Base-by-base conservation (phyloP, 257 asterid genomes). In the Agastache rugosa region DNA sequence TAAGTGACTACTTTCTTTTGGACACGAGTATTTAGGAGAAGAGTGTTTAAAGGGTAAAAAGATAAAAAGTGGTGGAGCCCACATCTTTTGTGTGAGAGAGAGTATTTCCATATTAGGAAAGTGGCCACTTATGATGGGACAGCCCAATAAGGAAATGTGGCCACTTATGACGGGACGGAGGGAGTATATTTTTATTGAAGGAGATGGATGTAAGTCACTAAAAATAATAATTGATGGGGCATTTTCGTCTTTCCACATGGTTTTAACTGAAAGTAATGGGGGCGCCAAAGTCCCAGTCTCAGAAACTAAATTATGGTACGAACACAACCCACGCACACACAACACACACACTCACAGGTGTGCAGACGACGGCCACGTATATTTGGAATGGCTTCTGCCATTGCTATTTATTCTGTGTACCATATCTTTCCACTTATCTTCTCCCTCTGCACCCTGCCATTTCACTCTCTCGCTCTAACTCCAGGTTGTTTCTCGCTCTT, bases 361-460 rank as follows among this genome's bases (percentile, higher is more conserved):
- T 66, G 76, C 75, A 48, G 80, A 81, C 53, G 68, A 47, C 71
- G 89, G 84, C 81, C 83, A 80, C 80, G 76, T 79, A 76, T n/a
- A n/a, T n/a, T n/a, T n/a, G n/a, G n/a, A n/a, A 55, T 44, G 11
- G 1, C 56, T 22, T 5, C 74, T 82, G 48, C 16, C 42, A 15
- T 48, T 65, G 65, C 82, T 55, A 68, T 81, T 73, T 17, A 65
- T 84, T 78, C 53, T 79, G 86, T 83, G 89, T 76, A 89, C 93
- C 72, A 78, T 82, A 85, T 87, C 87, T 67, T 47, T 62, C 85
- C 75, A 66, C 84, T 81, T 80, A 88, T 85, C 96, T 80, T 51
- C 27, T 78, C 80, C 6, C 25, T 14, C 44, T 25, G 34, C 44
- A n/a, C 17, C 1, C 55, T 15, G 59, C 59, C 59, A 31, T 8